Evolutionary conservation across 352 stramenopile genomes (phyloP).

Genomic region (Globisporangium solare): DNA sequence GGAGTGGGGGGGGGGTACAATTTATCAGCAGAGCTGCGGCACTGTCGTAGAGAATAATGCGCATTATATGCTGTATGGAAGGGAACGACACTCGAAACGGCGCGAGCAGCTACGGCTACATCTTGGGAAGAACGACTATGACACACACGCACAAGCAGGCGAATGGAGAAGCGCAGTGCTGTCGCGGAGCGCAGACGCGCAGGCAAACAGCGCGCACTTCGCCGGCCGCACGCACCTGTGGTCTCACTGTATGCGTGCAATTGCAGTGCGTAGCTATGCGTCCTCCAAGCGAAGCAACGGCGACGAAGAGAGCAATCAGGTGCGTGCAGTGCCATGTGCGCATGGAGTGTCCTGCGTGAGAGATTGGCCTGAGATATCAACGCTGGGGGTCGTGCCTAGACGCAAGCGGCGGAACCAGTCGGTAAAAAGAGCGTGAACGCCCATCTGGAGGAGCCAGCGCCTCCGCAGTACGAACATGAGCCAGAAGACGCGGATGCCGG

Average conservation of each 20-base stretch:
- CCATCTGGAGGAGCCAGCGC: constrained; percentile 42
- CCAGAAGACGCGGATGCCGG: constrained; percentile 21
- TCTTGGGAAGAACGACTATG: not conserved
- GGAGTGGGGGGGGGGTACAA: not conserved
- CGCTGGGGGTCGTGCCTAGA: not conserved
- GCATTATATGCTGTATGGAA: not conserved
- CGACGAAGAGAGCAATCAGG: constrained; percentile 27
- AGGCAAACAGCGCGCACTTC: no score
- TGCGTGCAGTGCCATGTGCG: constrained; percentile 13
- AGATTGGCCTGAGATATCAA: no score
- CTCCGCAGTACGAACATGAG: constrained; percentile 31
- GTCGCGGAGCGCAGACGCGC: constrained; percentile 7
- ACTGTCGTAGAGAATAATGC: not conserved
- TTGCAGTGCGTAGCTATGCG: constrained; percentile 7
- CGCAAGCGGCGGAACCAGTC: not conserved
- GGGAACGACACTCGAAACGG: constrained; percentile 10
- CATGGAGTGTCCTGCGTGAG: constrained; percentile 1
- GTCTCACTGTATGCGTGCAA: not conserved
- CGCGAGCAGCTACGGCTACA: not conserved
- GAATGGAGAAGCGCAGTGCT: constrained; percentile 12
- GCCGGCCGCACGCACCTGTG: no score
- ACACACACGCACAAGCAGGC: not conserved
- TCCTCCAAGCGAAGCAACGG: constrained; percentile 4
- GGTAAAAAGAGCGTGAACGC: constrained; percentile 24
- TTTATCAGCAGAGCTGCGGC: not conserved